Evolutionary conservation across 495 filamentous ascomycete species (phyloP).

Genomic region (Xylaria castorea): DNA sequence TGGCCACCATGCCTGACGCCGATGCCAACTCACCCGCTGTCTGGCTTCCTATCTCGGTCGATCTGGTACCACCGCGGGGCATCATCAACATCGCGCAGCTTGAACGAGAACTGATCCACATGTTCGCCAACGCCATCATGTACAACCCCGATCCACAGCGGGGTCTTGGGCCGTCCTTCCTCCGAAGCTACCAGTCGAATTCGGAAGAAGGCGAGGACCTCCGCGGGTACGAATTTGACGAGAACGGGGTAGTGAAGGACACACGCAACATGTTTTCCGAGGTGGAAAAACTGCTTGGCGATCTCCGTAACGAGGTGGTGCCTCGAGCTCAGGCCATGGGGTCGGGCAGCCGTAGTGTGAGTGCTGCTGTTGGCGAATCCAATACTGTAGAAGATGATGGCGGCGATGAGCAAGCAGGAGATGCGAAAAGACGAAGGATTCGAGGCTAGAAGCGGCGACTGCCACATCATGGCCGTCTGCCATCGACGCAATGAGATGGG

Average conservation of each 20-base stretch:
- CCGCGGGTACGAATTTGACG: conserved; percentile 64
- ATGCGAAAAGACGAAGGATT: conserved; percentile 38
- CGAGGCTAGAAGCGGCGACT: conserved; percentile 31
- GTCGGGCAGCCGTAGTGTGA: conserved; percentile 39
- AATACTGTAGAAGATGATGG: conserved; percentile 38
- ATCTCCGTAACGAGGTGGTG: conserved; percentile 49
- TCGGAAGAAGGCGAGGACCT: conserved; percentile 53
- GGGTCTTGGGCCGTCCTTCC: conserved; percentile 69
- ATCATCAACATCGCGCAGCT: conserved; percentile 95
- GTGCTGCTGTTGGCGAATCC: conserved; percentile 35
- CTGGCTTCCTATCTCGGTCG: conserved; percentile 71
- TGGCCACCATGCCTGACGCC: conserved; percentile 56
- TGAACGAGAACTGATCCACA: conserved; percentile 93
- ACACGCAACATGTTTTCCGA: conserved; percentile 82
- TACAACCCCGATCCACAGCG: conserved; percentile 82
- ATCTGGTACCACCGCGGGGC: conserved; percentile 82
- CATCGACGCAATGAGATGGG: not conserved
- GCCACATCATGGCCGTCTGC: not conserved
- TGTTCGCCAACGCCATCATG: conserved; percentile 98
- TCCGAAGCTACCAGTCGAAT: conserved; percentile 39
- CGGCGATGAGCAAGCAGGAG: conserved; percentile 36
- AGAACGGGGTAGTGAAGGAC: conserved; percentile 82
- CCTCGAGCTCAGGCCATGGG: conserved; percentile 37
- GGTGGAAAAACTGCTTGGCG: conserved; percentile 67
- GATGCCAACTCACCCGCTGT: conserved; percentile 57